phyloP scores from a whole-genome alignment of 768 basidiomycete genomes.

The Tubosaeta brunneosetosa region DNA sequence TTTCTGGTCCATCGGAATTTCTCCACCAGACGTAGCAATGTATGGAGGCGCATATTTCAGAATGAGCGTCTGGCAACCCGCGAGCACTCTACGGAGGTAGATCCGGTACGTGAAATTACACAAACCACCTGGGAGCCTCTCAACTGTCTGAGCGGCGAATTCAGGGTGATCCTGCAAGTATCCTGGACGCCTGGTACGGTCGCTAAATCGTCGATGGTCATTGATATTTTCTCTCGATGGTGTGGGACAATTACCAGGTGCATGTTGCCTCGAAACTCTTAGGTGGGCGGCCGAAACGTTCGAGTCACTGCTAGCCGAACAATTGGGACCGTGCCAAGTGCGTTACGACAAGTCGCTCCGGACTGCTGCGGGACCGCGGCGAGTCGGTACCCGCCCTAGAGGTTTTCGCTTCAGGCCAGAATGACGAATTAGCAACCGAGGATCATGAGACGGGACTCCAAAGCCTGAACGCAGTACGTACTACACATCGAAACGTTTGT shows the following conservation, averaged over 20 bases:
- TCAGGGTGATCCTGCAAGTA: constrained; percentile 43
- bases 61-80: constrained; percentile 45
- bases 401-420: too few species aligned
- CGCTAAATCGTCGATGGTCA: constrained; percentile 22
- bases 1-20: constrained; percentile 35
- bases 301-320: constrained; percentile 12
- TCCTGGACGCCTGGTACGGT: constrained; percentile 27
- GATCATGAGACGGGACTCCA: too few species aligned
- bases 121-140: constrained; percentile 45
- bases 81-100: constrained; percentile 35
- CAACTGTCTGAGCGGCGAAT: constrained; percentile 41
- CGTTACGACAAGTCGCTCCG: background rate
- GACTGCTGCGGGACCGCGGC: too few species aligned
- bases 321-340: background rate
- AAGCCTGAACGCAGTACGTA: too few species aligned
- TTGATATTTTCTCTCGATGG: constrained; percentile 13
- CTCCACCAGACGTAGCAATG: constrained; percentile 23
- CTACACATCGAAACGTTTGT: too few species aligned
- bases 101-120: constrained; percentile 57
- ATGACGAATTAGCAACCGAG: too few species aligned
- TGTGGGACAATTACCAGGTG: background rate
- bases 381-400: too few species aligned
- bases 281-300: background rate
- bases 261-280: constrained; percentile 1
- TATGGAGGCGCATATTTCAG: constrained; percentile 56